Base-by-base conservation (phyloP, 805 yeast genomes). In the Candida sonorensis region DNA sequence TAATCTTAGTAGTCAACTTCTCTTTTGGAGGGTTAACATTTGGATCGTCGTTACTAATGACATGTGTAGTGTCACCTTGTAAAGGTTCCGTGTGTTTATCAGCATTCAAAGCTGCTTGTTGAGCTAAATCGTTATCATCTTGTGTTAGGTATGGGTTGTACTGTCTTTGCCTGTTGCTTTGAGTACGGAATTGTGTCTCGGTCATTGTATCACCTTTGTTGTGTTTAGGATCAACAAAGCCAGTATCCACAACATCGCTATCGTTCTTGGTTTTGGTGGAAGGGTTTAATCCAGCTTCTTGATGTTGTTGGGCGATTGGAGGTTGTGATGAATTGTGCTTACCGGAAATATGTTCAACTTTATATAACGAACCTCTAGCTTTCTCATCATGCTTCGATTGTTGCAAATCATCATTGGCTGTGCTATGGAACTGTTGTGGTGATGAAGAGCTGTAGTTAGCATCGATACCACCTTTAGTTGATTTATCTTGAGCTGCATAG, bases 71-170 rank as follows among this genome's bases (percentile, higher is more conserved):
- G 7, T 23, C 23, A 7, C 20, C 31, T 8, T 29, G 25, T 7
- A 25, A 10, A 13, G 23, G 4, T 10, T 26, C 38, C 4, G 24
- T 30, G 5, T 26, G 34, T 13, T 24, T 29, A 13, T 27, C 37
- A 17, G 42, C 40, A 32, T 27, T 34, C 18, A 29, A 23, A 10
- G 51, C 50, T 14, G 51, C 46, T 19, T 29, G 38, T 19, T 24
- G 39, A 17, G 50, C 50, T 32, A 38, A 30, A 10, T 37, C 19
- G 21, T 45, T 45, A 29, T 45, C 43, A 29, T 37, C 37, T 6
- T 33, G 26, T 15, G 38, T 32, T 27, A 45, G 26, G 14, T 41
- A 30, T 8, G 39, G 36, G 21, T 44, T 42, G 13, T 39, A 35
- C 9, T 25, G 30, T 14, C 33, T 23, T 29, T 12, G 26, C 15